Evolutionary conservation across 768 basidiomycete genomes (phyloP).

Genomic region (Crassisporium funariophilum): DNA sequence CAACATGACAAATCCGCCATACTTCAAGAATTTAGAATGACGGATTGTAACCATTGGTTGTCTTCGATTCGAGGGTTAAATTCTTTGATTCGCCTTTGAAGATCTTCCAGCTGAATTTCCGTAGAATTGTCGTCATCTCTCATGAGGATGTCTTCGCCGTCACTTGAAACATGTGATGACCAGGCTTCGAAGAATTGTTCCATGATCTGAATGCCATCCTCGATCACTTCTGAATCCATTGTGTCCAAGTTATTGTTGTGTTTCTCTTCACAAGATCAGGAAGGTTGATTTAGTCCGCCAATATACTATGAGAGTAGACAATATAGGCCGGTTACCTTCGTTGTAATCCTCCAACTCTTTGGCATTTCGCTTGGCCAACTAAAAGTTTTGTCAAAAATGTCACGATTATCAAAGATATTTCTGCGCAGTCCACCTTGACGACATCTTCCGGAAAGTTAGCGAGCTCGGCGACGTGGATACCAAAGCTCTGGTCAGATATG

Average conservation of each 20-base stretch:
- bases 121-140: conserved; percentile 31
- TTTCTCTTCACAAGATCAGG: conserved; percentile 9
- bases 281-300: conserved; percentile 81
- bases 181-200: conserved; percentile 78
- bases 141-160: conserved; percentile 52
- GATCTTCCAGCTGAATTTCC: conserved; percentile 48
- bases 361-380: conserved; percentile 63
- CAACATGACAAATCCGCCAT: no score
- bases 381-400: conserved; percentile 4
- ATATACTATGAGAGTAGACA: not conserved
- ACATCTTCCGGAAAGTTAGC: conserved; percentile 97
- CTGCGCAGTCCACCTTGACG: conserved; percentile 51
- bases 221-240: conserved; percentile 53
- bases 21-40: no score
- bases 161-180: conserved; percentile 37
- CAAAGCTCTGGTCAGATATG: conserved; percentile 97
- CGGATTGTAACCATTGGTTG: conserved; percentile 75
- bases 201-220: conserved; percentile 81
- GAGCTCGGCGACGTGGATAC: conserved; percentile 96
- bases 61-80: conserved; percentile 71
- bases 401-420: not conserved
- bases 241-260: conserved; percentile 47
- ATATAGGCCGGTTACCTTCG: conserved; percentile 15
- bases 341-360: conserved; percentile 27
- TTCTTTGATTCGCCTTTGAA: conserved; percentile 65